Evolutionary conservation across 2,329 filamentous ascomycete genomes (phyloP).

Genomic region (Sarocladiaceae sp.): DNA sequence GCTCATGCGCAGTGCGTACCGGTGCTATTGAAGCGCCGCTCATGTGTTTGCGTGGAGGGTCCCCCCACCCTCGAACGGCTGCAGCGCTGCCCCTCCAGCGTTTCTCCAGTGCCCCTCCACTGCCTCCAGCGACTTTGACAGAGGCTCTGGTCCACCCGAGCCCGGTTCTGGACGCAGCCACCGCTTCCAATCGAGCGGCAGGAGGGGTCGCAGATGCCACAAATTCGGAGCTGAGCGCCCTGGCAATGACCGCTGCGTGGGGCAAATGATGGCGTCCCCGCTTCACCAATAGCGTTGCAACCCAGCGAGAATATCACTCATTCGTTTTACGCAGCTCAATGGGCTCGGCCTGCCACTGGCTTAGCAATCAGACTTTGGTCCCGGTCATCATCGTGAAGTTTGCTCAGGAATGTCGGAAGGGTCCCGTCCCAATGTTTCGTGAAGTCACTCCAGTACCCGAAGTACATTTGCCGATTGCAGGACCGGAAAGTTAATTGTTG

Average conservation of each 20-base stretch:
- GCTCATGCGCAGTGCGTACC: constrained; percentile 5
- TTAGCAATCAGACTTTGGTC: constrained; percentile 1
- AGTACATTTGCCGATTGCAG: too few relatives aligned
- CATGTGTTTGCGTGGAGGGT: too few relatives aligned
- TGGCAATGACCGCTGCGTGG: constrained; percentile 1
- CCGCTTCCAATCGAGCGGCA: not conserved
- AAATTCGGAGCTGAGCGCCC: too few relatives aligned
- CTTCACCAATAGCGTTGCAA: not conserved
- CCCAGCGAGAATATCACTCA: not conserved
- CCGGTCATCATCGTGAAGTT: too few relatives aligned
- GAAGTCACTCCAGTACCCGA: too few relatives aligned
- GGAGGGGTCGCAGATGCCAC: too few relatives aligned
- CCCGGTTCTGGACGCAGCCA: not conserved
- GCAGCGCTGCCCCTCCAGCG: constrained; percentile 2
- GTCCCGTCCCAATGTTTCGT: too few relatives aligned
- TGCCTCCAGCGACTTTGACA: not conserved
- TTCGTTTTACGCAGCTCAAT: not conserved
- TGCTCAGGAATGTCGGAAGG: too few relatives aligned
- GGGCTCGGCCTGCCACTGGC: too few relatives aligned
- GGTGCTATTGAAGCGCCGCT: not conserved
- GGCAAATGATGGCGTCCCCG: not conserved
- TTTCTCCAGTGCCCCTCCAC: not conserved
- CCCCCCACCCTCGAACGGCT: constrained; percentile 2
- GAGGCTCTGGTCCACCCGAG: not conserved
- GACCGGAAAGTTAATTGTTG: too few relatives aligned